Base-by-base conservation (phyloP, 192 early-diverging fungal genomes). In the Coemansia sp. region DNA sequence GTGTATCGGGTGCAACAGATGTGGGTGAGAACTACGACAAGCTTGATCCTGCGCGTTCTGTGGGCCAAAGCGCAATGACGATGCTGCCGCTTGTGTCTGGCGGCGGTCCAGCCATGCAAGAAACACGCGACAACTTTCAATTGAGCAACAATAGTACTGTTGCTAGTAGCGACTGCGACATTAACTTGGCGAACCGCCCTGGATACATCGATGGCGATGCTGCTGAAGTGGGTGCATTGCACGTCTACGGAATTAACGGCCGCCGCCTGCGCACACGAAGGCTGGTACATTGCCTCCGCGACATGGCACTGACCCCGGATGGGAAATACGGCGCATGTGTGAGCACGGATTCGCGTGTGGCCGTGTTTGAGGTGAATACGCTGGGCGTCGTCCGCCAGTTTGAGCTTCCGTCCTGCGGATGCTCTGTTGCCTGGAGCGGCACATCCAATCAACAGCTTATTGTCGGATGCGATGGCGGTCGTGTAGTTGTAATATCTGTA, bases 231-330 rank as follows among this genome's bases (percentile, higher is more conserved):
- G 74, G 61, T 2, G 74, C 74, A 9, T 48, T 77, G 19, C 74
- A 77, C n/a, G 69, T 77, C 7, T 77, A 71, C 49, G 56, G 50
- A 12, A 47, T 71, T 58, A 77, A 77, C 50, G 74, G 74, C 2
- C 65, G 74, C 25, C 74, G 71, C 28, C 49, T 77, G 61, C 74
- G 69, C 57, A 77, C 74, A 16, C 74, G 74, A 53, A 77, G 64
- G 58, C 69, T 77, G 23, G 65, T 65, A 3, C 74, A 64, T 22
- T 65, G 57, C 23, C 61, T 77, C n/a, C 60, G 65, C 38, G 74
- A 77, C 58, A 71, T 77, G 44, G 74, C 74, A 19, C 49, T 77
- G 61, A 77, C 74, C 12, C 54, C 21, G 16, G 74, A 77, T 49
- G 74, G 74, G 47, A 58, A 16, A 19, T 77, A 49, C 53, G 74